Conservation (phyloP, 225 moss, liverwort and hornwort species). For the Climacium dendroides region DNA sequence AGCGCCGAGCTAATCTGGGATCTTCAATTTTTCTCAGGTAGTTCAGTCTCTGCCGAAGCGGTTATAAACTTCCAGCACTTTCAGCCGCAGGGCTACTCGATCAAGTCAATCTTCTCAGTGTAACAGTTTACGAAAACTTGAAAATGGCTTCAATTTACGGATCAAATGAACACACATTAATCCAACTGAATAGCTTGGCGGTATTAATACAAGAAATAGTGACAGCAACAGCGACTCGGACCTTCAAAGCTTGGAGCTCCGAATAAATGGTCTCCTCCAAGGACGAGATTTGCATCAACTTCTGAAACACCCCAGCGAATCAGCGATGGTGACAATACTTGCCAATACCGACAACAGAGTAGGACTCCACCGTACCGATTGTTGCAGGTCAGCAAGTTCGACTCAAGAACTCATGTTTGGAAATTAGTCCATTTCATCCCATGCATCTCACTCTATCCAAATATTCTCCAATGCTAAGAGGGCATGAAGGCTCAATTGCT, state of each 20-base stretch:
- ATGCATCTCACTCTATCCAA: too few relatives aligned
- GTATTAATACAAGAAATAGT: not conserved
- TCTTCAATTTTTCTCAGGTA: too few relatives aligned
- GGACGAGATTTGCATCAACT: not conserved
- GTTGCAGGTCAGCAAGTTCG: too few relatives aligned
- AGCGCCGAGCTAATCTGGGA: too few relatives aligned
- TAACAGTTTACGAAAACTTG: not conserved
- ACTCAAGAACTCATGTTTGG: too few relatives aligned
- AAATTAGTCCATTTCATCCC: too few relatives aligned
- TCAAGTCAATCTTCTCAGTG: not conserved
- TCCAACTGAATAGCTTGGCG: not conserved
- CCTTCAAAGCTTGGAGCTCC: not conserved
- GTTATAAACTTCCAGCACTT: too few relatives aligned
- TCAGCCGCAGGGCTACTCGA: too few relatives aligned
- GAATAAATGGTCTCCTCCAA: not conserved
- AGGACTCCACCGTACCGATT: not conserved
- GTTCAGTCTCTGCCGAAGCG: too few relatives aligned
- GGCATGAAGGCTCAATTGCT: too few relatives aligned
- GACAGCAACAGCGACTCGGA: not conserved
- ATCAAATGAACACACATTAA: not conserved
- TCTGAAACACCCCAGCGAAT: not conserved
- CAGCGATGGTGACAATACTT: not conserved
- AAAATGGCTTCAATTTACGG: not conserved
- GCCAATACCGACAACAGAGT: not conserved
- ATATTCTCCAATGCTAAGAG: too few relatives aligned